Conservation (phyloP, 176 grass and related monocot genomes). For the Alopecurus myosuroides region DNA sequence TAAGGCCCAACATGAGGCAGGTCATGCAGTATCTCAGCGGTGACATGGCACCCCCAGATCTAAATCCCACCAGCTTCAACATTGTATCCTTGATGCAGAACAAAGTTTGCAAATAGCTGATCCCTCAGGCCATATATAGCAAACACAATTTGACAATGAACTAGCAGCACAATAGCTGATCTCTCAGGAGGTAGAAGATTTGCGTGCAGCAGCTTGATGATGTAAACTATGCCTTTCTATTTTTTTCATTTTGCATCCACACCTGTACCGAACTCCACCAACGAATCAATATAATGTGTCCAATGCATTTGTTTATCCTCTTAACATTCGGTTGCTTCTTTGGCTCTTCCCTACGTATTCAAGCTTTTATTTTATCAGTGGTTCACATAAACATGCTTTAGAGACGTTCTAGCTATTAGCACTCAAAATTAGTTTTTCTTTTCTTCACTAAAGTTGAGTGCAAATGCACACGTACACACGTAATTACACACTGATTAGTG, state of each 20-base stretch:
- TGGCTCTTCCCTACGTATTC: no score
- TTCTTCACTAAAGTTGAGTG: no score
- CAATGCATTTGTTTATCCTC: no score
- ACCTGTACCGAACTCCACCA: background rate
- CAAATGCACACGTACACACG: no score
- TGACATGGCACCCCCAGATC: background rate
- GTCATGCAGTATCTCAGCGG: background rate
- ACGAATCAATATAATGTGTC: background rate
- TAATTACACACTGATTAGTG: no score
- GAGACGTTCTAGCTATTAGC: no score
- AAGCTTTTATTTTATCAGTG: no score
- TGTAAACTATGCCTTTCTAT: background rate
- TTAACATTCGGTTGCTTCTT: no score
- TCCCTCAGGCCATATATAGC: background rate
- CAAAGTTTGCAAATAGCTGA: background rate
- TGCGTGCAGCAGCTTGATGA: background rate
- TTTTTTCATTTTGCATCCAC: background rate
- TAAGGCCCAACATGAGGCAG: conserved; percentile 8
- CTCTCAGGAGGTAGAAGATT: background rate
- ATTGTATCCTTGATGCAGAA: background rate
- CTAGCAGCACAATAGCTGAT: background rate
- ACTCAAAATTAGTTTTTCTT: no score
- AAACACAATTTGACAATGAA: background rate
- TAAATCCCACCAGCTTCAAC: background rate
- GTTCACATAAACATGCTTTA: no score